Evolutionary conservation across 306 rosid genomes (phyloP).

Genomic region (Glycine tomentella): DNA sequence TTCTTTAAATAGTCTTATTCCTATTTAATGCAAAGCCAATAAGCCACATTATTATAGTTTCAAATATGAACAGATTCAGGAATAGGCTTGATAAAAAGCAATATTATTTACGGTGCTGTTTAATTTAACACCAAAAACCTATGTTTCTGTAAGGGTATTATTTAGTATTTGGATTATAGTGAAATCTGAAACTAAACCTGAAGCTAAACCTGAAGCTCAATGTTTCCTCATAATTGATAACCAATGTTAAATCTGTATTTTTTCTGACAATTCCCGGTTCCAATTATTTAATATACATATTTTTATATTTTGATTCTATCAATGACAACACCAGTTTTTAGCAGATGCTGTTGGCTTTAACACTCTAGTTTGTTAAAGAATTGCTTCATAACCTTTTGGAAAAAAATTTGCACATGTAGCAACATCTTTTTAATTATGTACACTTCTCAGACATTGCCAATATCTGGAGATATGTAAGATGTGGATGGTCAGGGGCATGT

Average conservation of each 20-base stretch:
- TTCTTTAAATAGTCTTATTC: conserved; percentile 11
- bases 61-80: conserved; percentile 13
- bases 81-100: conserved; percentile 37
- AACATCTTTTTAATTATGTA: not conserved
- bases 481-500: not conserved
- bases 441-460: not conserved
- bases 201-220: not conserved
- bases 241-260: not conserved
- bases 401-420: not conserved
- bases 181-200: conserved; percentile 18
- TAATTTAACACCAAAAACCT: conserved; percentile 1
- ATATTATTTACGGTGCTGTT: conserved; percentile 36
- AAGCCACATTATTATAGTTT: too few relatives aligned
- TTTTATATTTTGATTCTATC: not conserved
- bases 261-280: not conserved
- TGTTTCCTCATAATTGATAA: not conserved
- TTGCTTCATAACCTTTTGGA: not conserved
- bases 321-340: not conserved
- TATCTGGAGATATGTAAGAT: not conserved
- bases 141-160: not conserved
- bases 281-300: not conserved
- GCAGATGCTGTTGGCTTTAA: not conserved
- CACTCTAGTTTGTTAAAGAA: not conserved
- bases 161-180: not conserved
- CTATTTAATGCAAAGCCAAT: conserved; percentile 31